Base-by-base conservation (phyloP, 202 grass and related monocot genomes). In the Sporobolus alterniflorus region DNA sequence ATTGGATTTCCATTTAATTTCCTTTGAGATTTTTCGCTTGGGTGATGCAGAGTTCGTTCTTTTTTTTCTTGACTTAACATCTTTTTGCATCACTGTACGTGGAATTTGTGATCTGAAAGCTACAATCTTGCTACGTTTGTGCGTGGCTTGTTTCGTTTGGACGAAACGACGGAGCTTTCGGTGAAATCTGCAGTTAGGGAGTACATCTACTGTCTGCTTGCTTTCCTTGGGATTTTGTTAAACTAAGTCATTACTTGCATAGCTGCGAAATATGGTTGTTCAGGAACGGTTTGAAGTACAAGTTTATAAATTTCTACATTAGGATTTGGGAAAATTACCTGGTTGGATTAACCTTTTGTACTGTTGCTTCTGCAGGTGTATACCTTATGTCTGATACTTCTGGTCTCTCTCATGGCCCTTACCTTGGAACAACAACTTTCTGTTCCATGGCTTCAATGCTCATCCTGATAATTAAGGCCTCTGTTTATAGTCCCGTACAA, bases 371-470 rank as follows among this genome's bases (percentile, higher is more conserved):
- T 83, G 73, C 90, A 98, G 96, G 92, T 84, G 87, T 93, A 57
- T 98, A 98, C 77, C 74, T 94, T 26, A 62, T 98, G 64, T 95
- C 82, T 51, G 93, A 92, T 71, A 72, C 72, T 66, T 84, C 89
- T 50, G 71, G 87, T 32, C 87, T 95, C 72, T 95, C 92, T 70
- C 79, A 90, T 30, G 89, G 91, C 20, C 89, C 89, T 6, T 98
- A 93, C 84, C 83, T 98, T 89, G 92, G 90, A 75, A 93, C 89
- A n/a, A 79, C 91, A 75, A 88, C 84, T 24, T 67, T 93, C 54
- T 93, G 92, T 62, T 92, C 96, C 62, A 71, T 92, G 60, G 86
- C 83, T 70, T 98, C 96, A 40, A 79, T 98, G 34, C 69, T 98
- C 46, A 75, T 95, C 62, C 83, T 98, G 80, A 75, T 92, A 63